phyloP scores from a whole-genome alignment of 768 basidiomycete genomes.

The Pleurotus sapidus region DNA sequence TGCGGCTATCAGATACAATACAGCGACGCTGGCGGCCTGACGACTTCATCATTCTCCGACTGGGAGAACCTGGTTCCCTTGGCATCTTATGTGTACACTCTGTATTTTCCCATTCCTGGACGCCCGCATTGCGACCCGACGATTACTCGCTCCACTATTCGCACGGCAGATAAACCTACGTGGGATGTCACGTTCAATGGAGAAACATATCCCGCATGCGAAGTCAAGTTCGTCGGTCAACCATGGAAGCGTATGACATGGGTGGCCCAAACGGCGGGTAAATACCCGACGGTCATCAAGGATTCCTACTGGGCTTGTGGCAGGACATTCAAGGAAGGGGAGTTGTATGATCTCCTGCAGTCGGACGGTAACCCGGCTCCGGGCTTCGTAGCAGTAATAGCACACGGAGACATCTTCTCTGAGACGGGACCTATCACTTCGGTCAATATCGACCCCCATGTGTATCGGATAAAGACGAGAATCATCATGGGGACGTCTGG shows the following conservation, averaged over 20 bases:
- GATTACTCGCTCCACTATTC: not conserved
- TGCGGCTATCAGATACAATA: not conserved
- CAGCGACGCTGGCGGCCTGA: slow-evolving; percentile 6
- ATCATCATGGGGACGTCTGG: not conserved
- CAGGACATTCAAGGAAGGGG: not conserved
- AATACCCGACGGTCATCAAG: not conserved
- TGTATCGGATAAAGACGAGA: not conserved
- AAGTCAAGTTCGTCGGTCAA: slow-evolving; percentile 4
- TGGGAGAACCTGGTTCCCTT: slow-evolving; percentile 7
- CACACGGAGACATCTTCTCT: not conserved
- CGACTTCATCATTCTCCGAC: not conserved
- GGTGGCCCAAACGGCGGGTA: not conserved
- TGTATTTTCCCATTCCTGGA: slow-evolving; percentile 5
- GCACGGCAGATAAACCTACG: not conserved
- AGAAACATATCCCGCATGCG: not conserved
- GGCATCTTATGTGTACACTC: slow-evolving; percentile 3
- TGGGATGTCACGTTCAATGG: slow-evolving; percentile 7
- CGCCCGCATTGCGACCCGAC: not conserved
- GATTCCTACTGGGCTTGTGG: not conserved
- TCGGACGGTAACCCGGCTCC: not conserved
- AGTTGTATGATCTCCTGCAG: not conserved
- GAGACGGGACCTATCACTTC: not conserved
- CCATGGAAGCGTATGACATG: slow-evolving; percentile 1
- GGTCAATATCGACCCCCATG: too few relatives aligned
- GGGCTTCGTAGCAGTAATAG: not conserved